Evolutionary conservation across 192 early-diverging fungal species (phyloP), one percentile per base, ranked within the genome.

Genomic region (Backusella liffmaniae): DNA sequence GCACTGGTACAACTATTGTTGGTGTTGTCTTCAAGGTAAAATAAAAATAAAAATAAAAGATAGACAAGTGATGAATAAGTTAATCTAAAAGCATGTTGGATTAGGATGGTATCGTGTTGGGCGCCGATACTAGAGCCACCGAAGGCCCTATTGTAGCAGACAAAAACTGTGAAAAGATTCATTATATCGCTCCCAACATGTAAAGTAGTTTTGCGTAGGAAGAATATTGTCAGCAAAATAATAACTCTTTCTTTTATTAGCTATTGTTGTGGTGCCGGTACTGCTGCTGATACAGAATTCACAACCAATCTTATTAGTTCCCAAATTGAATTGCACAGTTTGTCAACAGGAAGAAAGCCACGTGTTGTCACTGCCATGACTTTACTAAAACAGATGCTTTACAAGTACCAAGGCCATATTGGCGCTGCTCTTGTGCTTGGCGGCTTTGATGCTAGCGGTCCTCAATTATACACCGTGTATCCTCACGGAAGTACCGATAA

Each of bases 111-210:
- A 83, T 99, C 41, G 88, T 95, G 16, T 90, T 99, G 44, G 98
- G 97, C 6, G 97, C 98, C 23, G 98, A 99, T 83, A 99, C 98
- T 12, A 92, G 98, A 80, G 96, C 98, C 32, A 99, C 98, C 9
- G 89, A 90, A 41, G 98, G 95, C 23, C 89, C 97, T 26, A 98
- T 97, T 79, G 97, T 99, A 10, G 95, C 95, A 1, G 97, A 99
- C 89, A 99, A 99, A 87, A 98, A 99, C 86, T 98, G 97, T 85
- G 91, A 95, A 86, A 99, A 99, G 88, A 97, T 99, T 72, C 97
- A 98, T 88, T 98, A 97, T 79, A 80, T 99, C 62, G 94, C 96
- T 49, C 97, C 96, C 75, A 99, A 99, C 86, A 96, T 97, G 90
- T 93, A 80, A 67, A 42, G 26, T 75, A 2, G 46, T 32, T 30